These are phyloP conservation scores for Phalaenopsis equestris DNA, from an alignment of 106 monocot species.

Conservation along the genomic window DNA sequence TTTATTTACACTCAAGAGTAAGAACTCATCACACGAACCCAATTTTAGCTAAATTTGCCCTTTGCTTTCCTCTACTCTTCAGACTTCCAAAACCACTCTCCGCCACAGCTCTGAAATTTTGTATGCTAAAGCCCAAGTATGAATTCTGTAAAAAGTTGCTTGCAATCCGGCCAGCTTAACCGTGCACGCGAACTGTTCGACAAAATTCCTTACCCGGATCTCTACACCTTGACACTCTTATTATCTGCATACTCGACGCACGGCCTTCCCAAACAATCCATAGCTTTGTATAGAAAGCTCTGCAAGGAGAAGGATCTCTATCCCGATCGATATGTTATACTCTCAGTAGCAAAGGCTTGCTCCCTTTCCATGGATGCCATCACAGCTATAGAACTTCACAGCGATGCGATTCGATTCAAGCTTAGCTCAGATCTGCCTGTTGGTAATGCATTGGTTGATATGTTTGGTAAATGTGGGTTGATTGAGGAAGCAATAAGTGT, in stretches of 20 bases:
- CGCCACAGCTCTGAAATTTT: background rate
- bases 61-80: background rate
- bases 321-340: conserved; percentile 35
- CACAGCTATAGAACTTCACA: conserved; percentile 41
- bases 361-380: conserved; percentile 19
- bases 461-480: conserved; percentile 59
- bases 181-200: conserved; percentile 49
- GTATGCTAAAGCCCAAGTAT: background rate
- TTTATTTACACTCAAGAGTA: no score
- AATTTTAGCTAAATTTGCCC: background rate
- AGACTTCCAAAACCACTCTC: background rate
- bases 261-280: conserved; percentile 34
- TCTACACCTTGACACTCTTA: conserved; percentile 34
- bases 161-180: conserved; percentile 27
- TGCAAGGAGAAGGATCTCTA: conserved; percentile 16
- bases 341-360: conserved; percentile 45
- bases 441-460: conserved; percentile 50
- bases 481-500: conserved; percentile 25
- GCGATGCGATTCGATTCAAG: conserved; percentile 34
- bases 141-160: background rate
- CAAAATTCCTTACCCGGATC: conserved; percentile 44
- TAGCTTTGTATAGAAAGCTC: conserved; percentile 22
- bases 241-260: conserved; percentile 41
- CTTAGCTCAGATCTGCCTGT: conserved; percentile 26
- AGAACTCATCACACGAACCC: no score